Base-by-base conservation (phyloP, 305 asterid genomes). In the Fraxinus angustifolia region DNA sequence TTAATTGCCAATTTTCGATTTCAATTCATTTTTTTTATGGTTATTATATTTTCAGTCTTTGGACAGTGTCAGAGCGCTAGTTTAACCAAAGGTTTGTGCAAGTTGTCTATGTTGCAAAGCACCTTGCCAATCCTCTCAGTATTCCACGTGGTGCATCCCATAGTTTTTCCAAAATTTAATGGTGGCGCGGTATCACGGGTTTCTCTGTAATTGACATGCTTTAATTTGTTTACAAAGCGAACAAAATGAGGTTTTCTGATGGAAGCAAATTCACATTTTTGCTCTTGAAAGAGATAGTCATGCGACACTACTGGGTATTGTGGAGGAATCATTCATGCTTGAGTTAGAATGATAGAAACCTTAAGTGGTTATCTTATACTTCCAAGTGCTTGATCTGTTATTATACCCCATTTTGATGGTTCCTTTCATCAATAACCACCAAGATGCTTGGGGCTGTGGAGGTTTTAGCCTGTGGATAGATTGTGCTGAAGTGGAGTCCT, bases 401-500 rank as follows among this genome's bases (percentile, higher is more conserved):
- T n/a, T 53, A 53, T 53, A 53, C 65, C 65, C 65, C 26, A 17
- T n/a, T 53, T 53, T 53, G 26, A 53, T 53, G 23, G 65, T 53
- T 53, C 65, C 65, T 53, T 53, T 53, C 65, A 53, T n/a, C 65
- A 53, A 53, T 53, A n/a, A 45, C 77, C 73, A 42, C 79, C 65
- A 71, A 48, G 72, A 31, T 38, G 60, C 76, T 60, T 67, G 45
- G 74, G 6, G 56, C 12, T 75, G 38, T 75, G 8, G 73, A 74
- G 56, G 70, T 79, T 83, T 75, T 73, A 48, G 33, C 42, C 53
- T 35, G 70, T 77, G 36, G 83, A 35, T 53, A 28, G 30, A 40
- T 71, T 72, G 6, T 79, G 42, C 36, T 78, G 84, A 68, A 26
- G 70, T 50, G 76, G 53, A 73, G 48, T 17, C 28, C 67, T 79